Evolutionary conservation across 306 rosid genomes (phyloP).

Genomic region (Prunus mira): DNA sequence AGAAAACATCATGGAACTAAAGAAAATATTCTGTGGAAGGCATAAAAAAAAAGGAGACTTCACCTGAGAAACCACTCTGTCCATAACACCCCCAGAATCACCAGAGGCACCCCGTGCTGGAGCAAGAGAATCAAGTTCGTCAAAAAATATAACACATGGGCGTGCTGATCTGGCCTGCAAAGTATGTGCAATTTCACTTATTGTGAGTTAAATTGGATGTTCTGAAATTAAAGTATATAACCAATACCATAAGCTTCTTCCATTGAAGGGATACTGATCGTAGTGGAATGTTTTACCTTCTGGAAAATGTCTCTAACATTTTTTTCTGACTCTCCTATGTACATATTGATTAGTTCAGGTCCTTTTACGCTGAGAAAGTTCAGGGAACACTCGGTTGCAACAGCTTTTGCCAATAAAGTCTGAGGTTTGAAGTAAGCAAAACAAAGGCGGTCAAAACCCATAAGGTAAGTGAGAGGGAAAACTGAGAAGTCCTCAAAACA

Average conservation of each 20-base stretch:
- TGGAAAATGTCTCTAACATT: slow-evolving; percentile 88
- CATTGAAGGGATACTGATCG: slow-evolving; percentile 17
- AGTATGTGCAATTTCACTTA: slow-evolving; percentile 16
- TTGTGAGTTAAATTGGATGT: slow-evolving; percentile 3
- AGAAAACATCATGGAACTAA: slow-evolving; percentile 24
- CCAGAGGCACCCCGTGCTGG: slow-evolving; percentile 98
- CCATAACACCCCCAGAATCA: slow-evolving; percentile 98
- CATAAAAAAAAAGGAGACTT: slow-evolving; percentile 14
- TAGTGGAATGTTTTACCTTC: slow-evolving; percentile 51
- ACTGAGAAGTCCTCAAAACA: slow-evolving; percentile 13
- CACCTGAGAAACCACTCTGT: slow-evolving; percentile 98
- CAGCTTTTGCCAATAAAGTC: slow-evolving; percentile 97
- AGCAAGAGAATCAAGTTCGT: slow-evolving; percentile 97
- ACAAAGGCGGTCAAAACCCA: slow-evolving; percentile 7
- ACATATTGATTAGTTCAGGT: slow-evolving; percentile 96
- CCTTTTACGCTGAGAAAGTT: slow-evolving; percentile 96
- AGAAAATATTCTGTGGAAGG: background rate
- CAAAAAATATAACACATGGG: slow-evolving; percentile 94
- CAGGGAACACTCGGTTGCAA: slow-evolving; percentile 94
- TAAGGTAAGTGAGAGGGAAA: background rate
- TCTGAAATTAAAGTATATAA: background rate
- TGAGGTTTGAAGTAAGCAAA: slow-evolving; percentile 30
- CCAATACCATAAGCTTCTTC: background rate
- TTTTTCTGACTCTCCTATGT: slow-evolving; percentile 97
- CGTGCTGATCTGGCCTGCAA: slow-evolving; percentile 91